phyloP scores from a whole-genome alignment of 257 asterid species.

The Cordia subcordata region DNA sequence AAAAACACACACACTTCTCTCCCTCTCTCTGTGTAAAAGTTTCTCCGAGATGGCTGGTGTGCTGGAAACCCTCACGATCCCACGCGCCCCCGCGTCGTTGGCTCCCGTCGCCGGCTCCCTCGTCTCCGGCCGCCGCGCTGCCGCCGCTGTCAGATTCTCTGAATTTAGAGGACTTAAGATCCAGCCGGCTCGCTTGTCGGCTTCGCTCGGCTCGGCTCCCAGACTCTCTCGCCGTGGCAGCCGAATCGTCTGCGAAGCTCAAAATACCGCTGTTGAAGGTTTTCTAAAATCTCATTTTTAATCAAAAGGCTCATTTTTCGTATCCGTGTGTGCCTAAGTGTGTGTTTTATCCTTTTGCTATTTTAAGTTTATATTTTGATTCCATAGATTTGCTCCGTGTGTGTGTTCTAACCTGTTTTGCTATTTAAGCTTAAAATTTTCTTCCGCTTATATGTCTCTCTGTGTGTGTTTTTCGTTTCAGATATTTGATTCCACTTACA shows the following conservation, averaged over 20 bases:
- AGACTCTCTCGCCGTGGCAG: slow-evolving; percentile 35
- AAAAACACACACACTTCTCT: background rate
- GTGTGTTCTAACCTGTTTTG: no score
- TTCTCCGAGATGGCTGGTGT: slow-evolving; percentile 56
- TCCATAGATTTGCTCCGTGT: no score
- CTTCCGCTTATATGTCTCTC: no score
- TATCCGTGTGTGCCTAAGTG: background rate
- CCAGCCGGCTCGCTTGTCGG: slow-evolving; percentile 44
- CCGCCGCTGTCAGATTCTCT: slow-evolving; percentile 42
- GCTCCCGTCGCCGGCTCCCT: slow-evolving; percentile 37
- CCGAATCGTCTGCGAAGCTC: slow-evolving; percentile 78
- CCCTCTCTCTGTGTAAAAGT: slow-evolving; percentile 12
- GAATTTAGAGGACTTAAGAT: slow-evolving; percentile 60
- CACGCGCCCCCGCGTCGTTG: slow-evolving; percentile 59
- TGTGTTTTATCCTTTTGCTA: background rate
- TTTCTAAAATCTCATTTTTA: background rate
- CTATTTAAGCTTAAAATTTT: no score
- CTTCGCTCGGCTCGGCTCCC: slow-evolving; percentile 33
- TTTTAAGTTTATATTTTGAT: no score
- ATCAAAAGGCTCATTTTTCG: no score
- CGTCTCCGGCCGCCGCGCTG: slow-evolving; percentile 25
- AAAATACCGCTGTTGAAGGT: slow-evolving; percentile 70
- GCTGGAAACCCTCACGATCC: slow-evolving; percentile 59
- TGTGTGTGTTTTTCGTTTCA: no score
- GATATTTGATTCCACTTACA: no score